A percentile compares a stretch with the other conserved stretches of the same genome.
phyloP scores from a whole-genome alignment of 2,329 filamentous ascomycete species.

The Aureobasidium sp. region DNA sequence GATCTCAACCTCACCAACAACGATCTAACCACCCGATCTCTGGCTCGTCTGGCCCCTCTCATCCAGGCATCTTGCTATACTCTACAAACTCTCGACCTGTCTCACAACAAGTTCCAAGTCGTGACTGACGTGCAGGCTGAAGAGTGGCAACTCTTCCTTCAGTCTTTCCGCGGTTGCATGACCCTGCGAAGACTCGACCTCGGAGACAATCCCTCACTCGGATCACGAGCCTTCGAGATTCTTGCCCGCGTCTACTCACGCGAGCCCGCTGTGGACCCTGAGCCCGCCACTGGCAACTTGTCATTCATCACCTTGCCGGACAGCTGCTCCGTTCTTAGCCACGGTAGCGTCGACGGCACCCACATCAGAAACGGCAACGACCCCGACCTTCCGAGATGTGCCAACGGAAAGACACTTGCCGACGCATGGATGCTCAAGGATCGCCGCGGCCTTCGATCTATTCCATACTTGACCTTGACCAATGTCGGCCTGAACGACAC shows the following conservation, averaged over 20 bases:
- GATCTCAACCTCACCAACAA: conserved; percentile 43
- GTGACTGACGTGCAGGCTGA: conserved; percentile 29
- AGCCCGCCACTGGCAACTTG: conserved; percentile 22
- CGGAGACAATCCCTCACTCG: conserved; percentile 37
- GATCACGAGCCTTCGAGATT: conserved; percentile 39
- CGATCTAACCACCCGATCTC: conserved; percentile 35
- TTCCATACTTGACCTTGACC: conserved; percentile 34
- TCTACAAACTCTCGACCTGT: conserved; percentile 41
- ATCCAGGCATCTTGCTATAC: conserved; percentile 38
- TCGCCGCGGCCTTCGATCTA: conserved; percentile 33
- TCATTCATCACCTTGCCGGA: conserved; percentile 24
- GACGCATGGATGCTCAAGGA: conserved; percentile 18
- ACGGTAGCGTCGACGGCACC: background rate
- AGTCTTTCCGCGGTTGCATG: conserved; percentile 37
- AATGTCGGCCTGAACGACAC: conserved; percentile 31
- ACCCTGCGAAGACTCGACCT: conserved; percentile 41
- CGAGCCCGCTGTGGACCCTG: conserved; percentile 28
- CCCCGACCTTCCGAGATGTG: conserved; percentile 10
- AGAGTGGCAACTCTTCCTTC: conserved; percentile 40
- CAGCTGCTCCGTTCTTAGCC: conserved; percentile 16
- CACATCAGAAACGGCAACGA: background rate
- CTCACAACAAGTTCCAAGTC: conserved; percentile 40
- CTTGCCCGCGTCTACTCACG: conserved; percentile 36
- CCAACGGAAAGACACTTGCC: conserved; percentile 18
- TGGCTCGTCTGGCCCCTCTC: conserved; percentile 36